Evolutionary conservation across 139 green algal species (phyloP).

Genomic region (Protoeuglena noctilucae): DNA sequence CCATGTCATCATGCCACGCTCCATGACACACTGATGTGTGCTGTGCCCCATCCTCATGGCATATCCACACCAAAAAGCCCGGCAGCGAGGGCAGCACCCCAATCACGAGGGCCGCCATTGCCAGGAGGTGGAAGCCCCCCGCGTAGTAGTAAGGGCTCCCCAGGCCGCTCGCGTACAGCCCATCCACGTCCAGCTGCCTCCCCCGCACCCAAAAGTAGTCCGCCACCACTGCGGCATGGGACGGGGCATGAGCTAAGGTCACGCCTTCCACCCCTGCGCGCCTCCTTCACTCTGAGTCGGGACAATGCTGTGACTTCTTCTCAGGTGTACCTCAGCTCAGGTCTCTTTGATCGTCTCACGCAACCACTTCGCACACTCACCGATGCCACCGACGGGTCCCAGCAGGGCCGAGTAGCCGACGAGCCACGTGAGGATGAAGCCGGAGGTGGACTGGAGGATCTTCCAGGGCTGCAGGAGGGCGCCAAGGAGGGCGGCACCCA

Average conservation of each 20-base stretch:
- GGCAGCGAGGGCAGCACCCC: constrained; percentile 15
- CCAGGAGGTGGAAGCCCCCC: constrained; percentile 28
- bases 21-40: constrained; percentile 2
- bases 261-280: neutral
- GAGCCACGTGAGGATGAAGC: constrained; percentile 62
- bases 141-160: constrained; percentile 39
- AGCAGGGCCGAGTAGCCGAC: constrained; percentile 51
- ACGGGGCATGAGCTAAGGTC: neutral
- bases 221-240: constrained; percentile 27
- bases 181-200: constrained; percentile 33
- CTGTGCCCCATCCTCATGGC: too few species aligned
- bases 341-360: too few species aligned
- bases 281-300: neutral
- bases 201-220: constrained; percentile 51
- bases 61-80: constrained; percentile 19
- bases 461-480: constrained; percentile 23
- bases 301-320: too few species aligned
- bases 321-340: too few species aligned
- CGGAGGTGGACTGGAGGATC: constrained; percentile 13
- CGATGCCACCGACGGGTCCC: constrained; percentile 24
- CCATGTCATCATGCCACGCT: constrained; percentile 22
- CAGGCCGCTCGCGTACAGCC: constrained; percentile 22
- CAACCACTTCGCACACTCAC: neutral
- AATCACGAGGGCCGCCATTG: constrained; percentile 6
- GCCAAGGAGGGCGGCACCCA: constrained; percentile 13